Conservation (phyloP, 495 filamentous ascomycete species). For the Neurospora sp. region DNA sequence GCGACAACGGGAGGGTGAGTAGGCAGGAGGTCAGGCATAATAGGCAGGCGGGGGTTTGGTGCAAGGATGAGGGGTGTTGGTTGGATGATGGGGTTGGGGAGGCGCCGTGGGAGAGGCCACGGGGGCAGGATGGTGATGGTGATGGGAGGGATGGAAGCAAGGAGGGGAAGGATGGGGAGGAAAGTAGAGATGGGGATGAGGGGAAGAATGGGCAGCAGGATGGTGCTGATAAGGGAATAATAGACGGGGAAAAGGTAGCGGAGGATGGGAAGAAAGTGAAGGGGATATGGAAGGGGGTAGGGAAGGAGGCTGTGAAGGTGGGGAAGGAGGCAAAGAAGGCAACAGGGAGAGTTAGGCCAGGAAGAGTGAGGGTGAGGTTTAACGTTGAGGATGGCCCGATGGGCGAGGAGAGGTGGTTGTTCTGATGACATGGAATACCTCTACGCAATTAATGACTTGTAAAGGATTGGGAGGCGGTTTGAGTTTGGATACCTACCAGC, state of each 20-base stretch:
- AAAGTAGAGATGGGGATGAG: background rate
- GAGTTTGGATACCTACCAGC: background rate
- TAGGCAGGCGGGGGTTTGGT: constrained; percentile 41
- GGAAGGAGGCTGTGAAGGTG: background rate
- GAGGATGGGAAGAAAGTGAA: background rate
- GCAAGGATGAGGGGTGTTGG: constrained; percentile 52
- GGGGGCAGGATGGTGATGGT: background rate
- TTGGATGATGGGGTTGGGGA: constrained; percentile 35
- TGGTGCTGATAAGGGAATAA: background rate
- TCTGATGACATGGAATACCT: background rate
- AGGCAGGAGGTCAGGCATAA: constrained; percentile 52
- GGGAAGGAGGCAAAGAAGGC: background rate
- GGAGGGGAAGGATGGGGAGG: background rate
- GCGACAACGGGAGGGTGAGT: constrained; percentile 53
- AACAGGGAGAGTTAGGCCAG: background rate
- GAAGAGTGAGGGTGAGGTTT: background rate
- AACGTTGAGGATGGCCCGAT: background rate
- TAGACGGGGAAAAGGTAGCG: background rate
- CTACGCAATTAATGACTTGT: background rate
- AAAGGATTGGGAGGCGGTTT: background rate
- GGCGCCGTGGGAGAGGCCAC: background rate
- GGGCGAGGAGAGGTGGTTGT: background rate
- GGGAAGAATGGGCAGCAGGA: background rate
- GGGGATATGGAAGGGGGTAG: background rate
- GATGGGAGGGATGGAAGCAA: no score